Percentiles rank a stretch among this genome's conserved stretches.
phyloP scores from a whole-genome alignment of 2,329 filamentous ascomycete species.

The Botrytis elliptica region DNA sequence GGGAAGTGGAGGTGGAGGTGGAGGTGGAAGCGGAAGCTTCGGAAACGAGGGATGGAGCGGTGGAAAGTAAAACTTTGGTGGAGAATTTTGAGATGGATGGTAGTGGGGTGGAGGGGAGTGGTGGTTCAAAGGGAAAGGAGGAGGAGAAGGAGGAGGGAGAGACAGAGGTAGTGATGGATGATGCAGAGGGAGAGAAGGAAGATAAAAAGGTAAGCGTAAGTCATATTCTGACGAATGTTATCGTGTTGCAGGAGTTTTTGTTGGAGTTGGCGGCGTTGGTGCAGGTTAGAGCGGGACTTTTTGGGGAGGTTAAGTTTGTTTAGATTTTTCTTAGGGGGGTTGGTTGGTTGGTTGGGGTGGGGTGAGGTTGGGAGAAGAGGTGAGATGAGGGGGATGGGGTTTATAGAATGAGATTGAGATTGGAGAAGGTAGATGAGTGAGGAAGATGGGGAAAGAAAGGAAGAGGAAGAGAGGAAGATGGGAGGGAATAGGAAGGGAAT shows the following conservation, averaged over 20 bases:
- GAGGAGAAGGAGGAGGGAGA: constrained; percentile 1
- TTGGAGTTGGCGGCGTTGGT: constrained; percentile 73
- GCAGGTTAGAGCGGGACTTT: constrained; percentile 71
- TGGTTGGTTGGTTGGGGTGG: neutral
- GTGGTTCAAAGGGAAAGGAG: constrained; percentile 12
- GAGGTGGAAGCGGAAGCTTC: neutral
- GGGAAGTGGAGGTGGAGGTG: neutral
- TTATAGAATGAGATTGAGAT: too few relatives aligned
- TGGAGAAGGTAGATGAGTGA: neutral
- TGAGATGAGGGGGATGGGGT: too few relatives aligned
- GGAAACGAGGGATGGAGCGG: neutral
- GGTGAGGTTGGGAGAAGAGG: too few relatives aligned
- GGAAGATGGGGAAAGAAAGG: neutral
- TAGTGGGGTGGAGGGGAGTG: neutral
- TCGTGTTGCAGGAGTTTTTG: constrained; percentile 77
- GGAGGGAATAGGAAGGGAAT: too few relatives aligned
- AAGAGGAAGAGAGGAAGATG: too few relatives aligned
- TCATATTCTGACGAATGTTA: constrained; percentile 75
- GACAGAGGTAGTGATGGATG: constrained; percentile 8
- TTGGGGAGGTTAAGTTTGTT: constrained; percentile 70
- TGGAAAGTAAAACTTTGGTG: constrained; percentile 5
- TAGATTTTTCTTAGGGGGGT: constrained; percentile 22
- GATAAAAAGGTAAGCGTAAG: constrained; percentile 60
- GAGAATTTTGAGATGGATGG: constrained; percentile 8
- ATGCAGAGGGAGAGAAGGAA: constrained; percentile 33